These are phyloP conservation scores for Wolfiporia cocos DNA, from an alignment of 1,284 basidiomycete species.

Conservation along the genomic window DNA sequence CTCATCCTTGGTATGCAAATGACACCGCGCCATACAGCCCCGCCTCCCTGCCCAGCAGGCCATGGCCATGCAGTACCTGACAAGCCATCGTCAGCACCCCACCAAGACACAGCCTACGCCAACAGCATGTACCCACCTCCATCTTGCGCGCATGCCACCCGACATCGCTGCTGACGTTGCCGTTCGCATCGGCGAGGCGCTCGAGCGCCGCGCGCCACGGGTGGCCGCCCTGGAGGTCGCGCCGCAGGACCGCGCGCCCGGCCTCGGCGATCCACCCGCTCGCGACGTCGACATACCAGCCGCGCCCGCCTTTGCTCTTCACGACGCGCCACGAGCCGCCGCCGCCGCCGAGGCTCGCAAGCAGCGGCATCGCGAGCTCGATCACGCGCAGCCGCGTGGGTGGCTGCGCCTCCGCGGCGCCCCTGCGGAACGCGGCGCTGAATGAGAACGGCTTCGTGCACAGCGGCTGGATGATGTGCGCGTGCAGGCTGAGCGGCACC, in stretches of 20 bases:
- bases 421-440: constrained; percentile 29
- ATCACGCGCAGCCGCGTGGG: constrained; percentile 83
- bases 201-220: constrained; percentile 66
- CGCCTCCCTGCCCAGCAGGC: constrained; percentile 88
- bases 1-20: constrained; percentile 83
- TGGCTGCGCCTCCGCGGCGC: constrained; percentile 38
- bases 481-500: constrained; percentile 60
- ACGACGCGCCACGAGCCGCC: constrained; percentile 85
- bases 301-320: constrained; percentile 86
- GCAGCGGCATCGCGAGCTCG: constrained; percentile 75
- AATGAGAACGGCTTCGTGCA: constrained; percentile 77
- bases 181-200: constrained; percentile 74
- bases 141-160: constrained; percentile 98
- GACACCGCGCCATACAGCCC: constrained; percentile 92
- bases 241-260: constrained; percentile 34
- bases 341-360: constrained; percentile 70
- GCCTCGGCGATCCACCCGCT: constrained; percentile 63
- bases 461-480: constrained; percentile 70
- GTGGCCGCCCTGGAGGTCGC: constrained; percentile 60
- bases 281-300: constrained; percentile 92
- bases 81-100: neutral
- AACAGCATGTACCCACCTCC: constrained; percentile 65
- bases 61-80: constrained; percentile 78
- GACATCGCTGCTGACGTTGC: constrained; percentile 83
- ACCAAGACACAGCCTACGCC: neutral